These are phyloP conservation scores for Amylocystis lapponica DNA, from an alignment of 768 basidiomycete genomes.

Conservation along the genomic window DNA sequence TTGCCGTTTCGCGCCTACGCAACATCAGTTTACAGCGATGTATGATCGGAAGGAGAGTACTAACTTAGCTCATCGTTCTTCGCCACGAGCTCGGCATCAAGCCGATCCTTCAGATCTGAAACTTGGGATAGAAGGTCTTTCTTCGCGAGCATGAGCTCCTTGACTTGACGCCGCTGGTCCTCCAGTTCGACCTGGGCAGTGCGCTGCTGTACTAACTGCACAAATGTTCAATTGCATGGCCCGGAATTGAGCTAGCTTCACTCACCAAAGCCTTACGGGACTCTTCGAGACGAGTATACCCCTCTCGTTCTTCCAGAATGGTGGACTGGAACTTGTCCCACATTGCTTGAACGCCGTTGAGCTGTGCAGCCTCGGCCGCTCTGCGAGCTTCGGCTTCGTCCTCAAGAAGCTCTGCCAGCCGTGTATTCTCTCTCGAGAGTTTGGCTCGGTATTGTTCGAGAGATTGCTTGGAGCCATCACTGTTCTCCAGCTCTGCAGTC, in stretches of 20 bases:
- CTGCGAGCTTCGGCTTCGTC: slow-evolving; percentile 62
- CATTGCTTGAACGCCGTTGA: slow-evolving; percentile 58
- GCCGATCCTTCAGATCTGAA: slow-evolving; percentile 44
- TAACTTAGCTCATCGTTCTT: slow-evolving; percentile 58
- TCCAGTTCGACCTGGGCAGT: slow-evolving; percentile 61
- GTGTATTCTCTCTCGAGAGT: slow-evolving; percentile 50
- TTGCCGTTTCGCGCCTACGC: slow-evolving; percentile 50
- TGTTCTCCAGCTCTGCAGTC: slow-evolving; percentile 54
- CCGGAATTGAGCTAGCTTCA: background rate
- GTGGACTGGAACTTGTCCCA: slow-evolving; percentile 61
- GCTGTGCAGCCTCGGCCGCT: slow-evolving; percentile 55
- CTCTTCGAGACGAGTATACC: slow-evolving; percentile 59
- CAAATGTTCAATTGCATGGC: background rate
- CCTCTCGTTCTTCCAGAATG: slow-evolving; percentile 54
- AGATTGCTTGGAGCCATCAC: slow-evolving; percentile 61
- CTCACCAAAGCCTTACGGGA: slow-evolving; percentile 65
- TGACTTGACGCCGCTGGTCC: slow-evolving; percentile 53
- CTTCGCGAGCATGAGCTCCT: slow-evolving; percentile 51
- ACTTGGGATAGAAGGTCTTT: slow-evolving; percentile 55
- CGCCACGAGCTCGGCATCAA: slow-evolving; percentile 44
- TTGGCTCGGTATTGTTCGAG: slow-evolving; percentile 52
- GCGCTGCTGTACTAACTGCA: slow-evolving; percentile 61
- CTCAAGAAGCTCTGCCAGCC: slow-evolving; percentile 48
- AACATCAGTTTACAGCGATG: background rate
- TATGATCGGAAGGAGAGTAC: slow-evolving; percentile 4